Evolutionary conservation across 108 stramenopile genomes (phyloP), one percentile per base, ranked within the genome.

Genomic region (Craspedostauros australis): DNA sequence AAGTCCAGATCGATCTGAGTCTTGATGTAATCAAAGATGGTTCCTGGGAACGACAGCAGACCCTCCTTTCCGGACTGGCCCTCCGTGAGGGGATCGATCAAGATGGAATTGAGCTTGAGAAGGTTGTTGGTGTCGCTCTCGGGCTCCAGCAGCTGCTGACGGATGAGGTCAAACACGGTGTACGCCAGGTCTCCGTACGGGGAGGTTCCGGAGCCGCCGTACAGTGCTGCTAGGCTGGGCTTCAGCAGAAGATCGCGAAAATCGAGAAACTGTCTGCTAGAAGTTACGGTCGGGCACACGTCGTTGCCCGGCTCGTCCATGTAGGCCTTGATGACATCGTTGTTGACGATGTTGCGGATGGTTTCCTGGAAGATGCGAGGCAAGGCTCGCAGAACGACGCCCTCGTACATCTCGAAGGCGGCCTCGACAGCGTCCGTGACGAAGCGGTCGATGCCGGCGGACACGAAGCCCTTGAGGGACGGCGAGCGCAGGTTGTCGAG

Each of bases 31-130:
- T 39, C 11, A 54, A 43, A 58, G 44, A 11, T 59, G 27, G 16
- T 61, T 34, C 42, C 57, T 20, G 14, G 22, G 26, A 62, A 60
- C 7, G 19, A 18, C 9, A 79, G 22, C 3, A 54, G 60, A 1
- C 86, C 86, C 23, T 69, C 69, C 0, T 41, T 31, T 18, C 82
- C 86, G 16, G 77, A 88, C 38, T 80, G 82, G 7, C 44, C 26
- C 36, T 63, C 46, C 7, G 86, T 88, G 3, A 79, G 22, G 0
- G 82, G 77, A 8, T 32, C 37, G 37, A 88, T 66, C 5, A 85
- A 16, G 14, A 76, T 21, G 14, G 84, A 76, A 42, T 84, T 84
- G 16, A 84, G 64, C 43, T 68, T 46, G n/a, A 79, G 61, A 26
- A 59, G 50, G 14, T 71, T 59, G 9, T 62, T 49, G 1, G 60